Conservation (phyloP, 2,329 filamentous ascomycete species). For the Elsinoe batatas region DNA sequence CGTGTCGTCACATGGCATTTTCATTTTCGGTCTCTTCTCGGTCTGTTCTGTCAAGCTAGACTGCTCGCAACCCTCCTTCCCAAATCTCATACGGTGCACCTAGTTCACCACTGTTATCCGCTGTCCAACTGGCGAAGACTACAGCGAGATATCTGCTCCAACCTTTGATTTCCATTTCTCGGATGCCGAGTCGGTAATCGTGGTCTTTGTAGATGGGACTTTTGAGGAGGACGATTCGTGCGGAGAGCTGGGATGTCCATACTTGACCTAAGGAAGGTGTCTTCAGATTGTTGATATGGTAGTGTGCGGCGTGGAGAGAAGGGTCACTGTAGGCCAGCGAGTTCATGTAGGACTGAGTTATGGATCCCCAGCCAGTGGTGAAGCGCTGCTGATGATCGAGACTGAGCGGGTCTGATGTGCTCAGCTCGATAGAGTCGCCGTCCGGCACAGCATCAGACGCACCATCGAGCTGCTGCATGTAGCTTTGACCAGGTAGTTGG, state of each 20-base stretch:
- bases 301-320: constrained; percentile 15
- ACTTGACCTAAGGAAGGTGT: constrained; percentile 80
- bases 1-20: not conserved
- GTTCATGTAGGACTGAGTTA: constrained; percentile 17
- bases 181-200: constrained; percentile 31
- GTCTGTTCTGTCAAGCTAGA: not conserved
- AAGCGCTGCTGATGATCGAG: constrained; percentile 87
- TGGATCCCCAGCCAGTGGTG: constrained; percentile 91
- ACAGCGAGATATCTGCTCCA: constrained; percentile 77
- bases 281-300: constrained; percentile 47
- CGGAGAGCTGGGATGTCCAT: constrained; percentile 82
- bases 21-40: not conserved
- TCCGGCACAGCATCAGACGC: not conserved
- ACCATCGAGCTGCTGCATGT: not conserved
- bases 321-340: constrained; percentile 13
- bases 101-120: constrained; percentile 37
- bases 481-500: not conserved
- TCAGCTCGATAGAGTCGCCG: not conserved
- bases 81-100: constrained; percentile 67
- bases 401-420: constrained; percentile 49
- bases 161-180: constrained; percentile 39
- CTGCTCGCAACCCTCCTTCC: constrained; percentile 45
- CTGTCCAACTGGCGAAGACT: constrained; percentile 74
- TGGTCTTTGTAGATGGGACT: constrained; percentile 42
- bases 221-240: constrained; percentile 72